Percentiles rank a stretch among this genome's conserved stretches.
Conservation (phyloP, 1,284 basidiomycete genomes). For the Amylostereum chailletii region DNA sequence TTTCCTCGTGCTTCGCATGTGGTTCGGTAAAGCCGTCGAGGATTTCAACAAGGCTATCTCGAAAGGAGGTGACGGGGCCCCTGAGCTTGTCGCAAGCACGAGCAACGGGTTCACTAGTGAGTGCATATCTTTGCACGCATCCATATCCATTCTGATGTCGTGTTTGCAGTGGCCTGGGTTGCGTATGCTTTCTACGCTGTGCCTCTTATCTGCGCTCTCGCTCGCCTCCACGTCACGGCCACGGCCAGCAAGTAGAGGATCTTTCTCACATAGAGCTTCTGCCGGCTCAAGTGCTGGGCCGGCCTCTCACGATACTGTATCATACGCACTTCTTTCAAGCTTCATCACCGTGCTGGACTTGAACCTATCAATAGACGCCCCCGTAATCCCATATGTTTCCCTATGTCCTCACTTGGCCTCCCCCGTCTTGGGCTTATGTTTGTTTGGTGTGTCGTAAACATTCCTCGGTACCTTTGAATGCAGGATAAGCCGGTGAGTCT, state of each 20-base stretch:
- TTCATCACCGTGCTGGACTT: not conserved
- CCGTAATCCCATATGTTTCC: not conserved
- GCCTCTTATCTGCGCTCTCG: conserved; percentile 58
- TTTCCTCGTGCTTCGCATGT: conserved; percentile 69
- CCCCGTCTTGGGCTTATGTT: too few relatives aligned
- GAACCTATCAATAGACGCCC: not conserved
- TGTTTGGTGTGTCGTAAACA: too few relatives aligned
- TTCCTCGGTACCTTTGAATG: too few relatives aligned
- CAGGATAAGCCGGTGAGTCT: not conserved
- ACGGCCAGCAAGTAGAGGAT: conserved; percentile 20
- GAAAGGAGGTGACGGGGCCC: conserved; percentile 39
- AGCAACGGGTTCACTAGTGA: conserved; percentile 71
- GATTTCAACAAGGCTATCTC: conserved; percentile 65
- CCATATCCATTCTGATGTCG: not conserved
- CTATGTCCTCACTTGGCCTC: too few relatives aligned
- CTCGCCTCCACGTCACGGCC: conserved; percentile 54
- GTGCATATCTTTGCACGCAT: conserved; percentile 18
- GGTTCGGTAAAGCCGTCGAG: conserved; percentile 69
- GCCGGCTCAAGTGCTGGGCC: conserved; percentile 8
- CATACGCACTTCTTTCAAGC: not conserved
- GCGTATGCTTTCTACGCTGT: conserved; percentile 67
- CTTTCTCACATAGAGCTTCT: not conserved
- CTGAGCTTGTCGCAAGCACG: conserved; percentile 51
- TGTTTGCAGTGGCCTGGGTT: conserved; percentile 59
- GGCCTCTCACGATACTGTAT: not conserved